A percentile compares a stretch with the other conserved stretches of the same genome.
phyloP scores from a whole-genome alignment of 345 rosid species.

The Syzygium aqueum region DNA sequence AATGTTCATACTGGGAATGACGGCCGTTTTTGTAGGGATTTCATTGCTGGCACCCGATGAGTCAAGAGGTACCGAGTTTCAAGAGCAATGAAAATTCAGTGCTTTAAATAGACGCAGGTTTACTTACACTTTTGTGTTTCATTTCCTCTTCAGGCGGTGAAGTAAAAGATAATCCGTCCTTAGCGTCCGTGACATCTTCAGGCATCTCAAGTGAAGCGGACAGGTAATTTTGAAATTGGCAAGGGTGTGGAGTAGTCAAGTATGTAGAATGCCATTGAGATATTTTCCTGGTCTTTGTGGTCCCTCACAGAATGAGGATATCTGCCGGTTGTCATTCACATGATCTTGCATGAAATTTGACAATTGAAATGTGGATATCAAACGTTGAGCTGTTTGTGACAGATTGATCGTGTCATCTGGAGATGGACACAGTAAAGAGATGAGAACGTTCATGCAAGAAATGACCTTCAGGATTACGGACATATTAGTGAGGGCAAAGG shows the following conservation, averaged over 20 bases:
- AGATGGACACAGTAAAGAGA: conserved; percentile 52
- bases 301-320: not conserved
- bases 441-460: conserved; percentile 52
- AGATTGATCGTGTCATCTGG: conserved; percentile 52
- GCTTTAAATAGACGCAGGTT: not conserved
- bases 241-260: not conserved
- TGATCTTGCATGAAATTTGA: not conserved
- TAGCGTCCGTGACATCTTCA: conserved; percentile 43
- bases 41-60: conserved; percentile 96
- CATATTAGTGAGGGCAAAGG: conserved; percentile 72
- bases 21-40: conserved; percentile 80
- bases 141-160: conserved; percentile 48
- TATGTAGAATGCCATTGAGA: not conserved
- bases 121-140: not conserved
- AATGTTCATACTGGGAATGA: conserved; percentile 91
- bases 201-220: conserved; percentile 50
- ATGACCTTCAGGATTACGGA: conserved; percentile 38
- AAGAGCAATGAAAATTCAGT: not conserved
- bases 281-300: not conserved
- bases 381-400: not conserved
- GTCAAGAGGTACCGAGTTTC: conserved; percentile 38
- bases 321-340: not conserved
- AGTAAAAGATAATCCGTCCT: conserved; percentile 50
- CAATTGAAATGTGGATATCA: not conserved
- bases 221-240: conserved; percentile 31